These are phyloP conservation scores for Eucalyptus regnans DNA, from an alignment of 345 rosid species.

Conservation along the genomic window DNA sequence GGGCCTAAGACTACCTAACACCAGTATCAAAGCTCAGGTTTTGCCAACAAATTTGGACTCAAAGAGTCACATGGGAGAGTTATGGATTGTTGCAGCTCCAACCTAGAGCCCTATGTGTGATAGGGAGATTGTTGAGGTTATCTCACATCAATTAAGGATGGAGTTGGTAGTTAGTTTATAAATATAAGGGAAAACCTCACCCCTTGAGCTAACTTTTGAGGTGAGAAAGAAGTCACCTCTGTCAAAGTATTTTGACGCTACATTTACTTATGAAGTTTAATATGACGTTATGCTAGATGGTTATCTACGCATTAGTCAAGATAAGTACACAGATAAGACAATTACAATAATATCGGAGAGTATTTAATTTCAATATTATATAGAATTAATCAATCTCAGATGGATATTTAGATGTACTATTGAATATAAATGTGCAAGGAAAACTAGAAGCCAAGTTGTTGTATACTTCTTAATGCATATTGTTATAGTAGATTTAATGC, in stretches of 20 bases:
- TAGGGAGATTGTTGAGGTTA: no score
- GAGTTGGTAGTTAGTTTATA: no score
- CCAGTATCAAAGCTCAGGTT: no score
- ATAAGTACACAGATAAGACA: not conserved
- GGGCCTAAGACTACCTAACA: no score
- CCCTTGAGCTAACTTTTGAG: no score
- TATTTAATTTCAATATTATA: not conserved
- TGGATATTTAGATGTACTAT: not conserved
- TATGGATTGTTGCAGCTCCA: no score
- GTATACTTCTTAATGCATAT: not conserved
- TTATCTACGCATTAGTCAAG: not conserved
- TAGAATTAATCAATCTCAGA: not conserved
- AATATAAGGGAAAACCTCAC: no score
- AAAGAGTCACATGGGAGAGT: no score
- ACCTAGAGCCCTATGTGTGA: no score
- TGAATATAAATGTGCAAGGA: not conserved
- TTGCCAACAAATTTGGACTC: no score
- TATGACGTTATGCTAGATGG: not conserved
- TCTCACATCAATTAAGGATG: no score
- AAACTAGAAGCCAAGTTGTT: not conserved
- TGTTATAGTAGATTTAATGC: not conserved
- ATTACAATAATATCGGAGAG: not conserved
- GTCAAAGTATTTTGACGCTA: not conserved
- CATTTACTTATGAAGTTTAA: not conserved
- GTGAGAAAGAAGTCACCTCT: not conserved